These are phyloP conservation scores for Trametopsis cervina DNA, from an alignment of 768 basidiomycete species.

Conservation along the genomic window DNA sequence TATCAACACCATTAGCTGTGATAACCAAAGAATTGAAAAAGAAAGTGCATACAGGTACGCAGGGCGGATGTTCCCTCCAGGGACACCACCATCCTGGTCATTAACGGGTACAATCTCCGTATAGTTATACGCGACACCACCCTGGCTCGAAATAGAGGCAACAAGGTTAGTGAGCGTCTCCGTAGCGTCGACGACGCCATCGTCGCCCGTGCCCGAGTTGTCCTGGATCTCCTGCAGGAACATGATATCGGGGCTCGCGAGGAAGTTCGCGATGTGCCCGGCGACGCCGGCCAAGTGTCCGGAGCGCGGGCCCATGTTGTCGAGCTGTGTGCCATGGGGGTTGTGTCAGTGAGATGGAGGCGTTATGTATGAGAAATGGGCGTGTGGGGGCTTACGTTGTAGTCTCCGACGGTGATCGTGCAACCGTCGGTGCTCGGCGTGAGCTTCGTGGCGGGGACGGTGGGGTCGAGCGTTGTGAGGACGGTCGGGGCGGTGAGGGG, in stretches of 20 bases:
- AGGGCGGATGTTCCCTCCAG: conserved; percentile 59
- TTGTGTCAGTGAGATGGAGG: background rate
- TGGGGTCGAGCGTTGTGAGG: conserved; percentile 30
- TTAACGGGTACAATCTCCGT: conserved; percentile 44
- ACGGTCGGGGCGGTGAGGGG: conserved; percentile 49
- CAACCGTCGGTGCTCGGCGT: conserved; percentile 28
- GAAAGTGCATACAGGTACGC: conserved; percentile 39
- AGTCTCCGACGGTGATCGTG: conserved; percentile 47
- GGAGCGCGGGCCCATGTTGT: conserved; percentile 18
- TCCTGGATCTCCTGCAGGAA: conserved; percentile 66
- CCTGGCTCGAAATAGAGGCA: conserved; percentile 33
- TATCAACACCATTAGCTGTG: background rate
- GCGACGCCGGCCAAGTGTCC: conserved; percentile 29
- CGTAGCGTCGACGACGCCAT: conserved; percentile 46
- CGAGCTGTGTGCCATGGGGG: conserved; percentile 18
- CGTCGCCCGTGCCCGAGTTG: conserved; percentile 42
- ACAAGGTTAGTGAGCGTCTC: conserved; percentile 44
- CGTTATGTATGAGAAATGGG: background rate
- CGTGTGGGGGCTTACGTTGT: conserved; percentile 36
- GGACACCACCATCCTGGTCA: conserved; percentile 48
- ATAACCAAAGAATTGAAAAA: background rate
- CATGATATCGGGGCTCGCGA: conserved; percentile 50
- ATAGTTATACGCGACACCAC: conserved; percentile 36
- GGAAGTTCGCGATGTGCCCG: conserved; percentile 42
- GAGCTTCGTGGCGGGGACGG: conserved; percentile 36